Conservation (phyloP, 2,329 filamentous ascomycete species). For the Alternaria arborescens region DNA sequence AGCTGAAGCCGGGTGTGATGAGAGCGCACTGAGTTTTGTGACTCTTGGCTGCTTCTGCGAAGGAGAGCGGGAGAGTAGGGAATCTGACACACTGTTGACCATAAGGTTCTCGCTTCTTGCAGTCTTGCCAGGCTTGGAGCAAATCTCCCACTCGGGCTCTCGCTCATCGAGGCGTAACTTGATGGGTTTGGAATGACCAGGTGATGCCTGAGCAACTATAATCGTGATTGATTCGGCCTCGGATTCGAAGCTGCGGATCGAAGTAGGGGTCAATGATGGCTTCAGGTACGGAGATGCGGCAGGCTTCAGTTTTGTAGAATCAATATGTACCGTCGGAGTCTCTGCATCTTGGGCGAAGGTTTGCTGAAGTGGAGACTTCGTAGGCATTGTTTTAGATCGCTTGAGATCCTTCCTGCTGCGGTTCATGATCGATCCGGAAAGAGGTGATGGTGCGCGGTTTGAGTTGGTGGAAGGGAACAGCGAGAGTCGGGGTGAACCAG, state of each 20-base stretch:
- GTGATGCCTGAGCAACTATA: constrained; percentile 28
- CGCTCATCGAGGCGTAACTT: constrained; percentile 34
- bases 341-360: constrained; percentile 27
- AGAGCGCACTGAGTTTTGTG: constrained; percentile 39
- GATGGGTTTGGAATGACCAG: constrained; percentile 23
- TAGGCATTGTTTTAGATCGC: constrained; percentile 42
- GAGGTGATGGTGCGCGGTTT: constrained; percentile 39
- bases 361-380: constrained; percentile 39
- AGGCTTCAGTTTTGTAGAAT: constrained; percentile 16
- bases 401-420: constrained; percentile 33
- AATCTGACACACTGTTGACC: not conserved
- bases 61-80: constrained; percentile 21
- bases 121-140: constrained; percentile 27
- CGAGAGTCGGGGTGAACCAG: constrained; percentile 42
- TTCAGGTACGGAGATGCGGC: constrained; percentile 23
- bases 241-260: constrained; percentile 41
- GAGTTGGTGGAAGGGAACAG: constrained; percentile 43
- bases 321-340: constrained; percentile 9
- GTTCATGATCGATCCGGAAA: constrained; percentile 24
- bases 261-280: constrained; percentile 37
- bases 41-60: constrained; percentile 34
- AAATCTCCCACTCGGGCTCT: constrained; percentile 46
- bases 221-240: constrained; percentile 42
- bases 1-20: constrained; percentile 41
- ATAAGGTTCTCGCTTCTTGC: constrained; percentile 17